Percentiles rank a stretch among this genome's conserved stretches.
Evolutionary conservation across 805 yeast genomes (phyloP).

Genomic region (Starmerella ratchasimensis): DNA sequence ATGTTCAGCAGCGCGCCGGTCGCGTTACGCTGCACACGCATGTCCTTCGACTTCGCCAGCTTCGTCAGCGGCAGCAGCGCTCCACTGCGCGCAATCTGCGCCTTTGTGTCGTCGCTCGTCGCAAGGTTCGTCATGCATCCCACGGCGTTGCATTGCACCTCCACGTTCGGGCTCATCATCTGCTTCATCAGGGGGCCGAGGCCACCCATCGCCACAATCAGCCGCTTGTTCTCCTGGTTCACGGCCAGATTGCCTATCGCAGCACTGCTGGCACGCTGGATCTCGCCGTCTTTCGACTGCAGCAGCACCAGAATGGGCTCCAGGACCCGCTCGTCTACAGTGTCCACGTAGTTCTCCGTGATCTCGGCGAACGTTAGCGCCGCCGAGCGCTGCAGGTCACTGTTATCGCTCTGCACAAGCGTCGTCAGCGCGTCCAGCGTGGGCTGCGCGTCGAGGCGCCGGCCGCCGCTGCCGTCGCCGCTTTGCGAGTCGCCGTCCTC

Average conservation of each 20-base stretch:
- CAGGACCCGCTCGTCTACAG: constrained; percentile 78
- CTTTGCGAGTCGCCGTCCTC: constrained; percentile 79
- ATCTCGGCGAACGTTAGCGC: constrained; percentile 97
- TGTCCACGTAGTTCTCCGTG: constrained; percentile 78
- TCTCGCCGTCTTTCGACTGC: constrained; percentile 82
- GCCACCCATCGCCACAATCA: constrained; percentile 97
- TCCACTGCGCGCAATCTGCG: constrained; percentile 90
- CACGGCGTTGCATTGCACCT: constrained; percentile 97
- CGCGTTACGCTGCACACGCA: constrained; percentile 95
- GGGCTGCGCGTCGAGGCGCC: constrained; percentile 74
- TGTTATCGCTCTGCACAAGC: constrained; percentile 84
- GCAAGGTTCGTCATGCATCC: constrained; percentile 98
- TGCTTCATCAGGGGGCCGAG: constrained; percentile 90
- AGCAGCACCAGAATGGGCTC: constrained; percentile 84
- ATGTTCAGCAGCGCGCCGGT: constrained; percentile 95
- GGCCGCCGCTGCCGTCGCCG: too few relatives aligned
- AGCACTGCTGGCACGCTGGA: constrained; percentile 97
- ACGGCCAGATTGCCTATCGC: constrained; percentile 98
- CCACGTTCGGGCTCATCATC: constrained; percentile 94
- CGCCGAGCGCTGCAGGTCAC: constrained; percentile 90
- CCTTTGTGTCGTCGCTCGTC: constrained; percentile 92
- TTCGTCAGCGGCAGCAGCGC: constrained; percentile 90
- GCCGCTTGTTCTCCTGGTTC: constrained; percentile 80
- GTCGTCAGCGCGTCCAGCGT: constrained; percentile 78
- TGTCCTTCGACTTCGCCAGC: constrained; percentile 84